Conservation (phyloP, 129 eudicot species). For the Artemisia argyi region DNA sequence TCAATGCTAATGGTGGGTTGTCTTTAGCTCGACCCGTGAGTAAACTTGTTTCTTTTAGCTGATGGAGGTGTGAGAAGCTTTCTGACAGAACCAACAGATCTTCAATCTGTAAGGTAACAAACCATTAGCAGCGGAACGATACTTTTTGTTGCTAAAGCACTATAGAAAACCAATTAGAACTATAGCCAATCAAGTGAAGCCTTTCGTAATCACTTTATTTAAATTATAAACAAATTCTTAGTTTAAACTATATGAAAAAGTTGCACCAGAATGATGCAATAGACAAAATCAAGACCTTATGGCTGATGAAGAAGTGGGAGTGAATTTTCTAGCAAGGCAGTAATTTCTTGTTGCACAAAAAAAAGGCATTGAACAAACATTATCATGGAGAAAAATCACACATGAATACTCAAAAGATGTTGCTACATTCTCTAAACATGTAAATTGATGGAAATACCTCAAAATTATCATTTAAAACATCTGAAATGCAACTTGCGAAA, state of each 20-base stretch:
- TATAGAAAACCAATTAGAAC: neutral
- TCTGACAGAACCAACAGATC: slow-evolving; percentile 74
- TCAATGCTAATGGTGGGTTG: slow-evolving; percentile 15
- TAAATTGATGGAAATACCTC: no score
- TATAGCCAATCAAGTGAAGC: no score
- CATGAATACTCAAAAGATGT: no score
- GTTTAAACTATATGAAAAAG: neutral
- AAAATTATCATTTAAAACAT: no score
- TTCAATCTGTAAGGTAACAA: slow-evolving; percentile 59
- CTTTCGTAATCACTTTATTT: no score
- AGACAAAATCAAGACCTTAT: neutral
- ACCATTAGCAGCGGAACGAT: neutral
- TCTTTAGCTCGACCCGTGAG: slow-evolving; percentile 39
- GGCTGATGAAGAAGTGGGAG: neutral
- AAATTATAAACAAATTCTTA: no score
- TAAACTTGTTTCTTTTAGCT: slow-evolving; percentile 59
- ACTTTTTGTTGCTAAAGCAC: neutral
- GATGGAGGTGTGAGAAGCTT: slow-evolving; percentile 67
- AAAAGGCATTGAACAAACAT: no score
- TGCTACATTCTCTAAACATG: no score
- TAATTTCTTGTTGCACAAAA: no score
- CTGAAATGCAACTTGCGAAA: no score
- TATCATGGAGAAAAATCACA: no score
- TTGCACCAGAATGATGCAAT: neutral
- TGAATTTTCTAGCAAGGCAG: no score